These are phyloP conservation scores for Colletotrichum paranaense DNA, from an alignment of 2,329 filamentous ascomycete genomes.

Conservation along the genomic window DNA sequence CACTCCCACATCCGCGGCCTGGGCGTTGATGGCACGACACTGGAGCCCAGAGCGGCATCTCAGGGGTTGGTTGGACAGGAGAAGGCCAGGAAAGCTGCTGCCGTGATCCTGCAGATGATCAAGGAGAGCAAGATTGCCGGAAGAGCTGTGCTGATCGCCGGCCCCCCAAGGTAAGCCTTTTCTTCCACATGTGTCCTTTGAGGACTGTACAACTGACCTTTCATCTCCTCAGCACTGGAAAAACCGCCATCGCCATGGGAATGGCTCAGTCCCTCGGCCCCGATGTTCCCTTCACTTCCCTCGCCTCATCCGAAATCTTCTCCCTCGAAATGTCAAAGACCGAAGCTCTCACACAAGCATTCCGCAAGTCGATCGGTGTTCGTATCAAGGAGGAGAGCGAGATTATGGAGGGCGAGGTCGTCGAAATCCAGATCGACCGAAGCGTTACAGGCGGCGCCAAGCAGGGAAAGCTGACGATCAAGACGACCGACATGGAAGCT, in stretches of 20 bases:
- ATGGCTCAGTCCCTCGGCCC: conserved; percentile 96
- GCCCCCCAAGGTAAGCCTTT: conserved; percentile 77
- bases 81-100: conserved; percentile 95
- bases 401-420: conserved; percentile 98
- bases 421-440: conserved; percentile 98
- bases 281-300: conserved; percentile 96
- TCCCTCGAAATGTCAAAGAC: conserved; percentile 99
- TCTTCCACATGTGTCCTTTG: background rate
- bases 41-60: conserved; percentile 86
- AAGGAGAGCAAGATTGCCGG: conserved; percentile 99
- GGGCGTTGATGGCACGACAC: conserved; percentile 89
- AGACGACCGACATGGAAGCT: conserved; percentile 99
- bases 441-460: conserved; percentile 97
- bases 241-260: conserved; percentile 98
- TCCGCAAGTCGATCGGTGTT: conserved; percentile 97
- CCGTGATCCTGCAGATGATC: conserved; percentile 97
- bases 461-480: conserved; percentile 98
- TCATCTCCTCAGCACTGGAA: conserved; percentile 79
- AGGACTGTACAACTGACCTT: conserved; percentile 34
- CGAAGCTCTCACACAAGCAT: conserved; percentile 97
- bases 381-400: conserved; percentile 99
- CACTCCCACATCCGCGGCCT: conserved; percentile 98
- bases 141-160: conserved; percentile 92
- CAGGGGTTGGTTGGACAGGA: conserved; percentile 97
- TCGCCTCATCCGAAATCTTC: conserved; percentile 97